Conservation (phyloP, 805 yeast species). For the Torulaspora quercuum region DNA sequence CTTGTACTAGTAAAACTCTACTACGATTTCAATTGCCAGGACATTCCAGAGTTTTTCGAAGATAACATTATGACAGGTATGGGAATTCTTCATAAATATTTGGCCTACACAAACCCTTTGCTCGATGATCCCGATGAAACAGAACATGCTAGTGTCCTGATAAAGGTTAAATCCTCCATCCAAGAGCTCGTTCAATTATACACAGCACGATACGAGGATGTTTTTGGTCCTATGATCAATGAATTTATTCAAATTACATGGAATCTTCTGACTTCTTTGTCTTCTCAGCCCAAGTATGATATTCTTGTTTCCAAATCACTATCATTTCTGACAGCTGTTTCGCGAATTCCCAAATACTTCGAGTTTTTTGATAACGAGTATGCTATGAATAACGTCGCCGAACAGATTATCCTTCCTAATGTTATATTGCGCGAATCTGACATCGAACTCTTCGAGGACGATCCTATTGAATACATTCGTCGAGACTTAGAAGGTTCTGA, state of each 20-base stretch:
- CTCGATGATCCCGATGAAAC: constrained; percentile 53
- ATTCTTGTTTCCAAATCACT: constrained; percentile 76
- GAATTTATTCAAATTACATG: constrained; percentile 80
- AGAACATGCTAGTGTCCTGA: constrained; percentile 65
- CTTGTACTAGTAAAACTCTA: constrained; percentile 73
- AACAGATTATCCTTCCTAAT: constrained; percentile 84
- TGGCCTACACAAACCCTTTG: constrained; percentile 54
- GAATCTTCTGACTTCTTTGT: constrained; percentile 63
- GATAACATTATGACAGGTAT: constrained; percentile 77
- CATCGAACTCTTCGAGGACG: constrained; percentile 93
- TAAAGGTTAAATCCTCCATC: constrained; percentile 73
- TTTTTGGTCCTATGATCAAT: constrained; percentile 72
- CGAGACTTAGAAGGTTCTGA: constrained; percentile 95
- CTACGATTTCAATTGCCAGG: constrained; percentile 94
- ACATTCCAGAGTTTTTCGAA: constrained; percentile 96
- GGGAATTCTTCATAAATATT: constrained; percentile 77
- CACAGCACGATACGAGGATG: constrained; percentile 88
- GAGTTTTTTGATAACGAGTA: constrained; percentile 60
- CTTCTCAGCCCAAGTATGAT: constrained; percentile 76
- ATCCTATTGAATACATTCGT: constrained; percentile 88
- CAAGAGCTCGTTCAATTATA: constrained; percentile 83
- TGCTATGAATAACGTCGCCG: constrained; percentile 70
- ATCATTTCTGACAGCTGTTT: constrained; percentile 76
- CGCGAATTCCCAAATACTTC: constrained; percentile 63
- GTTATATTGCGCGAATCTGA: constrained; percentile 81